Evolutionary conservation across 1,284 basidiomycete genomes (phyloP), one percentile per base, ranked within the genome.

Genomic region (Ceratobasidium sp.): DNA sequence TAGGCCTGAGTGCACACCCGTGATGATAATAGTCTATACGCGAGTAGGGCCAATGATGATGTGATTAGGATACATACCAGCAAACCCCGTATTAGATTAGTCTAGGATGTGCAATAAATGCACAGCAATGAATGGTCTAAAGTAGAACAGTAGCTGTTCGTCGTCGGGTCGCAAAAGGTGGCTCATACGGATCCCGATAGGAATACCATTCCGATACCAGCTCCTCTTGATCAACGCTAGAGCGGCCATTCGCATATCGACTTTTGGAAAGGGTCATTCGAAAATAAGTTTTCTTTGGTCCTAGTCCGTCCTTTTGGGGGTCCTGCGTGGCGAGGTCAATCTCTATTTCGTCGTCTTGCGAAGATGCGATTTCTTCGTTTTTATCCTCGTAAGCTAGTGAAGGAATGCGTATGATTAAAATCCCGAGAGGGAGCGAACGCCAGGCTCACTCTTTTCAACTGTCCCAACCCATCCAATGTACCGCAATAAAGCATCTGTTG

Each of bases 391-490:
- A n/a, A 57, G 26, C 26, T 32, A n/a, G 34, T 41, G 14, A 8
- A 45, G 23, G 5, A 23, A 26, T 53, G 21, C 3, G 9, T 41
- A 2, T 21, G 3, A 18, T 36, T 39, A 50, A 60, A 14, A n/a
- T 30, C 4, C 3, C 34, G 32, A 9, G 18, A 12, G 12, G 3
- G n/a, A 10, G 16, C 8, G 18, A 18, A 4, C 18, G 14, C 46
- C 8, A 14, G 32, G 21, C 64, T 62, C 21, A 74, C 73, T 58
- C 52, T 62, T 48, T 60, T 57, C 57, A 16, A 74, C 55, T 1
- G 57, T 61, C 28, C 73, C 73, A 36, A 72, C 61, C 71, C 61
- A 72, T 34, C 67, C 73, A 16, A 74, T 52, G 28, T 71, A 69
- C 45, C 59, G 41, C 26, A 72, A 26, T 57, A 58, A 67, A 16